These are phyloP conservation scores for Aspergillus luchuensis DNA, from an alignment of 2,329 filamentous ascomycete species.

Conservation along the genomic window DNA sequence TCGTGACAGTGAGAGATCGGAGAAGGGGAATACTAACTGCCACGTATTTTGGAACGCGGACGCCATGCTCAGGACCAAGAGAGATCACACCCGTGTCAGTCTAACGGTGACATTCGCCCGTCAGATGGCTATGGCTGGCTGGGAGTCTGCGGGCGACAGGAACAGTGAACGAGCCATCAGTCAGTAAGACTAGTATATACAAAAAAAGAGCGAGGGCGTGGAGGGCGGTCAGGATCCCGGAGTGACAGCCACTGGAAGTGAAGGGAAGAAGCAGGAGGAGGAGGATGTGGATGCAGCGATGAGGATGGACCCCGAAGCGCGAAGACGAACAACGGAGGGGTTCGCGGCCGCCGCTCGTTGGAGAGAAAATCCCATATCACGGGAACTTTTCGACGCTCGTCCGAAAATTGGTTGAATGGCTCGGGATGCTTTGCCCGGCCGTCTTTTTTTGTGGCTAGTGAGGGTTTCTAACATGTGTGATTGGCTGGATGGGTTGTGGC, in stretches of 20 bases:
- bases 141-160: conserved; percentile 50
- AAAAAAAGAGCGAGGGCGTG: conserved; percentile 15
- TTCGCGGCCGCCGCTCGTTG: conserved; percentile 24
- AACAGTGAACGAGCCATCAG: conserved; percentile 59
- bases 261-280: conserved; percentile 4
- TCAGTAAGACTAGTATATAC: conserved; percentile 23
- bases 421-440: not conserved
- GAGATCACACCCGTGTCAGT: conserved; percentile 39
- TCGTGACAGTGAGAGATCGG: not conserved
- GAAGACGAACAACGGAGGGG: conserved; percentile 20
- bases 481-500: conserved; percentile 21
- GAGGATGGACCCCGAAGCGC: conserved; percentile 10
- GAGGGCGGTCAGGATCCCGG: conserved; percentile 17
- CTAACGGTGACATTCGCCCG: conserved; percentile 55
- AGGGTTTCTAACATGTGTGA: not conserved
- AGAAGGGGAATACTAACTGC: conserved; percentile 47
- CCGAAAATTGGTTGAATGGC: conserved; percentile 12
- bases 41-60: conserved; percentile 53
- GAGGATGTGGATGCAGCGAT: conserved; percentile 3
- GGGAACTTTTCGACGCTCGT: conserved; percentile 21
- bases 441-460: conserved; percentile 14
- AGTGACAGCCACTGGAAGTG: conserved; percentile 10
- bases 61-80: conserved; percentile 43
- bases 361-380: conserved; percentile 28
- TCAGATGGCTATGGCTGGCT: conserved; percentile 62